Evolutionary conservation across 192 early-diverging fungal genomes (phyloP).

Genomic region (Piromyces sp.): DNA sequence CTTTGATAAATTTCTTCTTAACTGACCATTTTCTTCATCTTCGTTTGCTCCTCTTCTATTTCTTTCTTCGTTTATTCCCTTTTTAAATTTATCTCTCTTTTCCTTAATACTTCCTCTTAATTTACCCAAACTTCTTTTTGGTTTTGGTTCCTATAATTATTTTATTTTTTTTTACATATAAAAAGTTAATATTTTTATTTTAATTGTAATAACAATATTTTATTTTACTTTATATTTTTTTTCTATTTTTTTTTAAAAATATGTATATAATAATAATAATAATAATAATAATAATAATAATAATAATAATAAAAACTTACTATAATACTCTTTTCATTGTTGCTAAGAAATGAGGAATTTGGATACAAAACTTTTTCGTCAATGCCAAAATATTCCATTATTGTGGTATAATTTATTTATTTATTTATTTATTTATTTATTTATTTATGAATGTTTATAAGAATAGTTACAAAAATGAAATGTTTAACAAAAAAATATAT

Average conservation of each 20-base stretch:
- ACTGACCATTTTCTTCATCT: background rate
- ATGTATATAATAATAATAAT: too few species aligned
- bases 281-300: too few species aligned
- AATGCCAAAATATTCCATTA: background rate
- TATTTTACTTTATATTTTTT: too few species aligned
- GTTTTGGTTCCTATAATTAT: background rate
- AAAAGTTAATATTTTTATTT: too few species aligned
- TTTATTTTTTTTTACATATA: background rate
- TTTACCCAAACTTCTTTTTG: background rate
- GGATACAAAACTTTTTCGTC: background rate
- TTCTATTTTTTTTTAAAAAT: too few species aligned
- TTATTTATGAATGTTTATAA: too few species aligned
- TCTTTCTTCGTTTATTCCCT: background rate
- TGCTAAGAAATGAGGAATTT: background rate
- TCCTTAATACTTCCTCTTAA: background rate
- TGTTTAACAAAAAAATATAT: too few species aligned
- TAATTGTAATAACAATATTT: too few species aligned
- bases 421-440: too few species aligned
- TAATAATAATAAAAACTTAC: too few species aligned
- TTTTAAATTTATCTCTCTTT: background rate
- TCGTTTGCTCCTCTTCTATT: background rate
- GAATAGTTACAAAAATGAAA: too few species aligned
- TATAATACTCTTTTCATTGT: background rate
- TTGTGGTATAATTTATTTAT: background rate
- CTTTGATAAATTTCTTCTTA: background rate